Base-by-base conservation (phyloP, 2,329 filamentous ascomycete genomes). In the Cercospora sp. region DNA sequence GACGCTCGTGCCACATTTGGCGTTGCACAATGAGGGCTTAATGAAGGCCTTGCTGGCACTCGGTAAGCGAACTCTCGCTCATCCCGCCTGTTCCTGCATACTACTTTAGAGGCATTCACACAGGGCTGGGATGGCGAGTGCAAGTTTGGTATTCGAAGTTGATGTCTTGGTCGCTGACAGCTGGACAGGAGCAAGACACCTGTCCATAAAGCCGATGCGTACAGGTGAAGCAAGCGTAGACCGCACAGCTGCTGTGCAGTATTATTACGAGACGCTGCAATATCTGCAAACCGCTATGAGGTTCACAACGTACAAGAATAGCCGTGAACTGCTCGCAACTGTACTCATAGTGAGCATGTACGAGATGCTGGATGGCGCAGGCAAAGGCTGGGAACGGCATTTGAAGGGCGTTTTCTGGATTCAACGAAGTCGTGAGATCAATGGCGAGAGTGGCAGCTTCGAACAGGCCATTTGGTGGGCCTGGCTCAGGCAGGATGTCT, bases 381-480 rank as follows among this genome's bases (percentile, higher is more conserved):
- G 83, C 18, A 75, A 85, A 76, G 83, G 82, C 55, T 90, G 88
- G 88, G 85, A 89, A 68, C 80, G 86, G 2, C 88, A 90, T 73
- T 79, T 90, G 0, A 86, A 89, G 73, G 88, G 88, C 0, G 86
- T 89, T 0, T 90, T 89, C 70, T 89, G 87, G 85, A 89, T 90
- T 16, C 85, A 89, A 66, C 79, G 87, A n/a, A 87, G 84, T 0
- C 86, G 88, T 63, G 82, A 88, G 59, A 87, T 88, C 55, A 82
- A 89, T 64, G 88, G 87, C 1, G 86, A 86, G 60, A 85, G 83
- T 0, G 83, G 84, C 0, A 86, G 87, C 0, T 78, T 90, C 0
- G 81, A 85, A 51, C 83, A 85, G 69, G 85, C 87, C 0, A 85
- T 87, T 0, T 90, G 88, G 88, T 90, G 88, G 88, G 84, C 85